phyloP scores from a whole-genome alignment of 768 basidiomycete species.

The Boletus reticulatus region DNA sequence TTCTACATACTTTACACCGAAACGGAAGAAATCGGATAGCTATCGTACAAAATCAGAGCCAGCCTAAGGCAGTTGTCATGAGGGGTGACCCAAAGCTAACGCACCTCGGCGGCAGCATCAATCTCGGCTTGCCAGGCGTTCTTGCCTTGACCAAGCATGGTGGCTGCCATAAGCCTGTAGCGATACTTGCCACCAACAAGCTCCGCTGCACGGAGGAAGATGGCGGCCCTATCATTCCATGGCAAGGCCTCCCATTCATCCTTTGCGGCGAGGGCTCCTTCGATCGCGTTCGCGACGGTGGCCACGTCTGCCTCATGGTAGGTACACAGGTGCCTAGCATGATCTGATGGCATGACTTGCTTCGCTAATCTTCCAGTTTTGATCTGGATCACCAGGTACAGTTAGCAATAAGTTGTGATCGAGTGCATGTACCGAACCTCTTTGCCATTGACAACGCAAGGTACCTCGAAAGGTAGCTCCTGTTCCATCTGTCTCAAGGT shows the following conservation, averaged over 20 bases:
- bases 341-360: slow-evolving; percentile 85
- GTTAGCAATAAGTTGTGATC: slow-evolving; percentile 3
- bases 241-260: slow-evolving; percentile 90
- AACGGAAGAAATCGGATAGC: slow-evolving; percentile 93
- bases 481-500: slow-evolving; percentile 80
- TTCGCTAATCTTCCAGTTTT: slow-evolving; percentile 76
- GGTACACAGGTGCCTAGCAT: slow-evolving; percentile 73
- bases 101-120: slow-evolving; percentile 95
- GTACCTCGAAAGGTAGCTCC: slow-evolving; percentile 86
- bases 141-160: slow-evolving; percentile 98
- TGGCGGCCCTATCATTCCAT: slow-evolving; percentile 96
- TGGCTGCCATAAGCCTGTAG: slow-evolving; percentile 92
- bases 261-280: slow-evolving; percentile 85
- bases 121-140: slow-evolving; percentile 99
- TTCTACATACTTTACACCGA: slow-evolving; percentile 95
- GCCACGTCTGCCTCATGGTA: slow-evolving; percentile 88
- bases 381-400: slow-evolving; percentile 45
- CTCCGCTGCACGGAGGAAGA: slow-evolving; percentile 98
- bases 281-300: slow-evolving; percentile 75
- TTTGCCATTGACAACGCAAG: slow-evolving; percentile 89
- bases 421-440: slow-evolving; percentile 45
- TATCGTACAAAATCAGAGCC: slow-evolving; percentile 22
- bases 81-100: slow-evolving; percentile 16
- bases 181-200: slow-evolving; percentile 94
- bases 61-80: not conserved